phyloP scores from a whole-genome alignment of 768 basidiomycete genomes.

The Rickenella mellea region DNA sequence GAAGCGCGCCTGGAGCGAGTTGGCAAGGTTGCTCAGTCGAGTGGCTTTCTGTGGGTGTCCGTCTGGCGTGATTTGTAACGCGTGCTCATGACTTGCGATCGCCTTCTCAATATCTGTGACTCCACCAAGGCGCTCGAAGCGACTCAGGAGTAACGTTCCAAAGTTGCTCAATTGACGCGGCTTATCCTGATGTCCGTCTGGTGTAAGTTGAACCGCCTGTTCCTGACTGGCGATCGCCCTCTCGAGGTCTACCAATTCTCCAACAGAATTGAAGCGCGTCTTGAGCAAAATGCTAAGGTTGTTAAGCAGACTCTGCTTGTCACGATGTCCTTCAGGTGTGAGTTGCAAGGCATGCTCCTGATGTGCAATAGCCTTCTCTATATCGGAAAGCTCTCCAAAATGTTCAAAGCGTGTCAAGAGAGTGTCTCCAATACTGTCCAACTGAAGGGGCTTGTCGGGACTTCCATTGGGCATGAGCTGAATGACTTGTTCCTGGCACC shows the following conservation, averaged over 20 bases:
- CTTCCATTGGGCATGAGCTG: constrained; percentile 3
- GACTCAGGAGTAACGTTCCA: not conserved
- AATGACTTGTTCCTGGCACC: constrained; percentile 2
- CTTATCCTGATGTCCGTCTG: constrained; percentile 6
- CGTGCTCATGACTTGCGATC: not conserved
- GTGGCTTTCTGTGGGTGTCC: not conserved
- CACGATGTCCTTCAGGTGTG: constrained; percentile 6
- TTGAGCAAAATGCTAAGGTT: constrained; percentile 5
- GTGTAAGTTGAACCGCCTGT: constrained; percentile 4
- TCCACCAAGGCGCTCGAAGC: constrained; percentile 6
- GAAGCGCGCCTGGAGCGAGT: constrained; percentile 1
- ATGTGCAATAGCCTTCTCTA: constrained; percentile 3
- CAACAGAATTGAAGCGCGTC: constrained; percentile 4
- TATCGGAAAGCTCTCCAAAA: constrained; percentile 3
- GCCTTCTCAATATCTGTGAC: constrained; percentile 1
- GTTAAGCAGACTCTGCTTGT: constrained; percentile 3
- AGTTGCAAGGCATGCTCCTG: not conserved
- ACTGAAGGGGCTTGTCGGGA: not conserved
- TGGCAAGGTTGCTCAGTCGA: not conserved
- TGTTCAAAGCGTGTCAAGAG: constrained; percentile 4
- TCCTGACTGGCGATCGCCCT: constrained; percentile 1
- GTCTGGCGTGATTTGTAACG: not conserved
- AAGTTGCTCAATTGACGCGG: constrained; percentile 3
- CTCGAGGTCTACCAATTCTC: constrained; percentile 6
- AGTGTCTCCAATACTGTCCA: constrained; percentile 4